Evolutionary conservation across 1,139 yeast species (phyloP).

Genomic region (Kurtzmaniella quercitrusa): DNA sequence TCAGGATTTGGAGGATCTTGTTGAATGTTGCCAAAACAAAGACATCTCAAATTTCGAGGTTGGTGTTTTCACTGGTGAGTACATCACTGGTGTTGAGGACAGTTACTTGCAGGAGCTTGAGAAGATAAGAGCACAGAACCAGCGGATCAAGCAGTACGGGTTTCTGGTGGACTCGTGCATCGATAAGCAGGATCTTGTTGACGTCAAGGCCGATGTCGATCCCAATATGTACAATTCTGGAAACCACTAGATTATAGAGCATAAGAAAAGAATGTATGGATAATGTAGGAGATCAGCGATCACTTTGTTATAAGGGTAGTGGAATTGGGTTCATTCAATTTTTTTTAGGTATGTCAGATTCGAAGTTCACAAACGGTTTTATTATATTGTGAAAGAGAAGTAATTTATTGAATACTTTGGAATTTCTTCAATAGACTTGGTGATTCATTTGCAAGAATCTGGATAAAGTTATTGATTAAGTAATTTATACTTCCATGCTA

Average conservation of each 20-base stretch:
- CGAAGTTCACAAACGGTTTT: too few species aligned
- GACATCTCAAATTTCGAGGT: conserved; percentile 71
- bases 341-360: too few species aligned
- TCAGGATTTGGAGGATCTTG: conserved; percentile 78
- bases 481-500: too few species aligned
- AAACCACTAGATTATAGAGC: conserved; percentile 42
- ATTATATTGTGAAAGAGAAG: too few species aligned
- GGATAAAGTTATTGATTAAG: too few species aligned
- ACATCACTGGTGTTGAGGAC: conserved; percentile 88
- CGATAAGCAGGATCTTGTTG: conserved; percentile 47
- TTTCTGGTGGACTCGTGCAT: conserved; percentile 44
- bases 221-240: conserved; percentile 87
- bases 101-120: conserved; percentile 80
- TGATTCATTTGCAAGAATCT: too few species aligned
- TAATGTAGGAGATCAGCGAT: too few species aligned
- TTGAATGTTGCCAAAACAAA: conserved; percentile 69
- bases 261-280: not conserved
- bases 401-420: too few species aligned
- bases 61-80: conserved; percentile 95
- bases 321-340: not conserved
- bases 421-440: too few species aligned
- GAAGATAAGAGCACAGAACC: conserved; percentile 76
- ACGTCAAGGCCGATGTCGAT: conserved; percentile 86
- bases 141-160: conserved; percentile 49
- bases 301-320: not conserved